A percentile compares a stretch with the other conserved stretches of the same genome.
Evolutionary conservation across 768 basidiomycete genomes (phyloP).

Genomic region (Pisolithus marmoratus): DNA sequence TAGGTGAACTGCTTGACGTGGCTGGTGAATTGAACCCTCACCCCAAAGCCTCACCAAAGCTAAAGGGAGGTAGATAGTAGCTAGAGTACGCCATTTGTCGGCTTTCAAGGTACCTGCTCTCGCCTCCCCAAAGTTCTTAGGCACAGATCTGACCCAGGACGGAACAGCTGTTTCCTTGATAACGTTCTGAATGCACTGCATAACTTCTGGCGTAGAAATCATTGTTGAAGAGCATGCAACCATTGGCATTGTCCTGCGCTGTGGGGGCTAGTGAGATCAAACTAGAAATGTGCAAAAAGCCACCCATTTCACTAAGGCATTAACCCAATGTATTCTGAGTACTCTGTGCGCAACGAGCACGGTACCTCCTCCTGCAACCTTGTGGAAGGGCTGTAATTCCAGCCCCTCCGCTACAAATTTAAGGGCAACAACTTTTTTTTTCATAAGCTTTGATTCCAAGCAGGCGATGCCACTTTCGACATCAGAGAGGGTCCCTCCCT

Average conservation of each 20-base stretch:
- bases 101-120: constrained; percentile 32
- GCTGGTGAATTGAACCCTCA: not conserved
- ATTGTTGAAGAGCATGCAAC: not conserved
- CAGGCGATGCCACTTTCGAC: too few species aligned
- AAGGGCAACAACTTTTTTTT: not conserved
- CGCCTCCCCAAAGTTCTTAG: constrained; percentile 17
- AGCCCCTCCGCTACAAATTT: not conserved
- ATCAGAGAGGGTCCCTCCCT: too few species aligned
- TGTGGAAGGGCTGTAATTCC: not conserved
- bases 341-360: not conserved
- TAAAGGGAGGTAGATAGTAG: constrained; percentile 29
- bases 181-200: not conserved
- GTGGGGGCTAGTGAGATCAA: not conserved
- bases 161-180: constrained; percentile 5
- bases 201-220: not conserved
- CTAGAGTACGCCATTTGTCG: constrained; percentile 30
- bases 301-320: not conserved
- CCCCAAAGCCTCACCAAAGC: constrained; percentile 30
- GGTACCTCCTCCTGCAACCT: not conserved
- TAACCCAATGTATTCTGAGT: not conserved
- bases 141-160: constrained; percentile 9
- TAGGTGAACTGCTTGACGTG: not conserved
- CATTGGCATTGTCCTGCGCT: constrained; percentile 1
- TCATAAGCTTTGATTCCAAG: not conserved
- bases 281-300: not conserved